phyloP scores from a whole-genome alignment of 2,329 filamentous ascomycete species.

The Aspergillus fructus region DNA sequence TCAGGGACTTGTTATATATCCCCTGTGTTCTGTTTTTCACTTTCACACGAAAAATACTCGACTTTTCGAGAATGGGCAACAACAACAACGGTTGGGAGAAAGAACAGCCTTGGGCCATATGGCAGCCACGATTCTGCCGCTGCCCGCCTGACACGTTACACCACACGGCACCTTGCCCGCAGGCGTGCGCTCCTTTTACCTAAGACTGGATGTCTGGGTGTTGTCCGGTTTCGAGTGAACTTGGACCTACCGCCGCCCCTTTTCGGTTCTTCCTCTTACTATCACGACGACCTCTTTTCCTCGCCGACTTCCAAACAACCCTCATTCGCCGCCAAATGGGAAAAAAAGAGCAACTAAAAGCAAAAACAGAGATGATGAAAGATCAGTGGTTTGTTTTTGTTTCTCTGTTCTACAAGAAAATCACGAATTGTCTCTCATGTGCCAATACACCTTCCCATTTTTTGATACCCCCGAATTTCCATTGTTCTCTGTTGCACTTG shows the following conservation, averaged over 20 bases:
- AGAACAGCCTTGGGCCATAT: not conserved
- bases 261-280: constrained; percentile 23
- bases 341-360: constrained; percentile 18
- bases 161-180: not conserved
- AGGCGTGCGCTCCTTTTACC: not conserved
- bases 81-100: constrained; percentile 18
- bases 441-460: constrained; percentile 10
- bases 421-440: constrained; percentile 12
- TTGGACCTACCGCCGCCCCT: constrained; percentile 35
- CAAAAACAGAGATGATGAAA: constrained; percentile 9
- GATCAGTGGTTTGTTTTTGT: constrained; percentile 3
- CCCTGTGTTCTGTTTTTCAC: not conserved
- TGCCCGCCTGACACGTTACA: not conserved
- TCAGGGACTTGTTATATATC: constrained; percentile 26
- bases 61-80: constrained; percentile 3
- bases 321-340: constrained; percentile 10
- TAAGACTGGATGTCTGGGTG: not conserved
- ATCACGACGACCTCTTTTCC: not conserved
- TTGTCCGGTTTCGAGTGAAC: constrained; percentile 4
- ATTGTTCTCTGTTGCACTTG: not conserved
- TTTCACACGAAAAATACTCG: not conserved
- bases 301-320: not conserved
- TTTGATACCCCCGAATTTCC: constrained; percentile 27
- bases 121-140: not conserved
- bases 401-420: constrained; percentile 8